These are phyloP conservation scores for Pyrenophora tritici-repentis DNA, from an alignment of 2,329 filamentous ascomycete species.

Conservation along the genomic window DNA sequence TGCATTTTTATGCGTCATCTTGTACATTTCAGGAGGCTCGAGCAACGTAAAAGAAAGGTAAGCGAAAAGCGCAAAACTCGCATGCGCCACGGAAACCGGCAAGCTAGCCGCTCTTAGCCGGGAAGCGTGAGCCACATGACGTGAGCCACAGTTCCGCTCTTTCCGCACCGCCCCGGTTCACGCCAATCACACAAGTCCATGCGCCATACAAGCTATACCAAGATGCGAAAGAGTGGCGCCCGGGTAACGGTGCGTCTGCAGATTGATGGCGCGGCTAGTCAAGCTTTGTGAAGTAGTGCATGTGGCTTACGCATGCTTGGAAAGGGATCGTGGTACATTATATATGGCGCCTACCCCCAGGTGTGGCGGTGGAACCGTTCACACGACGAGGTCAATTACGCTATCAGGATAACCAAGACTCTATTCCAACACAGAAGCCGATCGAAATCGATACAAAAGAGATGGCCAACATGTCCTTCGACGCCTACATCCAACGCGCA, in stretches of 20 bases:
- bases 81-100: slow-evolving; percentile 21
- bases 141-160: slow-evolving; percentile 15
- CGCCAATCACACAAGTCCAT: slow-evolving; percentile 12
- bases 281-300: slow-evolving; percentile 14
- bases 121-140: slow-evolving; percentile 11
- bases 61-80: not conserved
- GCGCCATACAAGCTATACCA: slow-evolving; percentile 9
- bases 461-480: slow-evolving; percentile 14
- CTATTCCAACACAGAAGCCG: not conserved
- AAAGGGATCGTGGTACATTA: slow-evolving; percentile 5
- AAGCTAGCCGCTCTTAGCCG: slow-evolving; percentile 13
- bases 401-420: not conserved
- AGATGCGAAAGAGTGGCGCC: slow-evolving; percentile 10
- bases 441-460: not conserved
- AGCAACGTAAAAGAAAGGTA: not conserved
- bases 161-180: slow-evolving; percentile 16
- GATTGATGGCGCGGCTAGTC: slow-evolving; percentile 13
- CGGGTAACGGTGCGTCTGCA: slow-evolving; percentile 6
- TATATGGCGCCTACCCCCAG: slow-evolving; percentile 7
- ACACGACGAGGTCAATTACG: not conserved
- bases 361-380: slow-evolving; percentile 11
- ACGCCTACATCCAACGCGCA: slow-evolving; percentile 21
- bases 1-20: not conserved
- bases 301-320: slow-evolving; percentile 17
- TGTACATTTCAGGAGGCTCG: not conserved